These are phyloP conservation scores for Rhizoclosmatium globosum DNA, from an alignment of 192 early-diverging fungal genomes.

Conservation along the genomic window DNA sequence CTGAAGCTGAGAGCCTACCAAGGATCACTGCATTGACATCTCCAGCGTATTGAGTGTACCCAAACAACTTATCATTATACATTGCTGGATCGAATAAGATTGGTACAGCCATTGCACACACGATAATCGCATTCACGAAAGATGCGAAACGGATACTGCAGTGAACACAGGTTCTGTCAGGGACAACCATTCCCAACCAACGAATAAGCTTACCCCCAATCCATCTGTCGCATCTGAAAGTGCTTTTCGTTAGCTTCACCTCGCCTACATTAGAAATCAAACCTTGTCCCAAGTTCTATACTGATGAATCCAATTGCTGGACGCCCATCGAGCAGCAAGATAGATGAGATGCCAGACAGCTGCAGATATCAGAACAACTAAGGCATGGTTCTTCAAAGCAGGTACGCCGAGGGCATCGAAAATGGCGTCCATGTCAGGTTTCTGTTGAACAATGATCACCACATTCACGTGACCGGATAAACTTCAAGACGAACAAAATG, in stretches of 20 bases:
- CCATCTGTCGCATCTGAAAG: conserved; percentile 24
- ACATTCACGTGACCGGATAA: no score
- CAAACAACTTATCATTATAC: conserved; percentile 72
- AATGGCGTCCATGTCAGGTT: no score
- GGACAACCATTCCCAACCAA: neutral
- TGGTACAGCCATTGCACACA: conserved; percentile 72
- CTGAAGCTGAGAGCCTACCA: conserved; percentile 49
- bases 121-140: conserved; percentile 72
- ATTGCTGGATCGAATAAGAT: conserved; percentile 74
- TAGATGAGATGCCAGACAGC: conserved; percentile 34
- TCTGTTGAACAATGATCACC: no score
- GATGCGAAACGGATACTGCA: conserved; percentile 79
- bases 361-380: conserved; percentile 36
- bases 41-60: conserved; percentile 73
- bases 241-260: no score
- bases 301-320: neutral
- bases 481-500: no score
- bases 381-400: conserved; percentile 32
- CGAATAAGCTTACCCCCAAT: conserved; percentile 68
- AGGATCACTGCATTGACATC: conserved; percentile 84
- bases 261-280: no score
- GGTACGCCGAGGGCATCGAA: no score
- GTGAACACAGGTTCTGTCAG: neutral
- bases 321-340: neutral
- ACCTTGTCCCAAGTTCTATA: conserved; percentile 19